Evolutionary conservation across 2,329 filamentous ascomycete species (phyloP).

Genomic region (Sporothrix euskadiensis): DNA sequence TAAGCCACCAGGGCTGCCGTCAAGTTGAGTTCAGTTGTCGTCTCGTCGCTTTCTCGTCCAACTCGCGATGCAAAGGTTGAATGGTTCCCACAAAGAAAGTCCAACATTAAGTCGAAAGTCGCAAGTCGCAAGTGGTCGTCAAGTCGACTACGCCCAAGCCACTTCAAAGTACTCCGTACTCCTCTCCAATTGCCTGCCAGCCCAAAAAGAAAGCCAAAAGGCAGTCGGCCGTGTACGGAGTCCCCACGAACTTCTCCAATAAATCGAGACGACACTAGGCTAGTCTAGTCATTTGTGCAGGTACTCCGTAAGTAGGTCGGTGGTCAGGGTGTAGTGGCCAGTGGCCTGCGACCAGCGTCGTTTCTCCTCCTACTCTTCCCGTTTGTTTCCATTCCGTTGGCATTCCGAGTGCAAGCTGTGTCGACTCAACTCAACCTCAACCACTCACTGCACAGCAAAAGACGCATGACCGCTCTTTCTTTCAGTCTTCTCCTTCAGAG

Average conservation of each 20-base stretch:
- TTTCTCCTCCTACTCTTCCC: neutral
- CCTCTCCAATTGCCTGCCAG: neutral
- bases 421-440: neutral
- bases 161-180: neutral
- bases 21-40: neutral
- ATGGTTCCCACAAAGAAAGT: neutral
- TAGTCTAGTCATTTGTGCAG: neutral
- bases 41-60: neutral
- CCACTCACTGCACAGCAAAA: neutral
- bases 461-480: neutral
- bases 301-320: too few species aligned
- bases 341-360: neutral
- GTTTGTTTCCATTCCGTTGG: neutral
- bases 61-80: neutral
- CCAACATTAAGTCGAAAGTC: neutral
- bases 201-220: neutral
- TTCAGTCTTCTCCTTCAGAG: neutral
- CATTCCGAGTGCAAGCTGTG: neutral
- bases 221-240: neutral
- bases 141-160: neutral
- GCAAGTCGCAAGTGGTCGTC: neutral
- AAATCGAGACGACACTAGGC: neutral
- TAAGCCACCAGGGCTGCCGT: neutral
- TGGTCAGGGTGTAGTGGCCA: too few species aligned
- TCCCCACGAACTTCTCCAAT: slow-evolving; percentile 6